These are phyloP conservation scores for Plasmodium inui DNA, from an alignment of 169 alveolate species.

Conservation along the genomic window DNA sequence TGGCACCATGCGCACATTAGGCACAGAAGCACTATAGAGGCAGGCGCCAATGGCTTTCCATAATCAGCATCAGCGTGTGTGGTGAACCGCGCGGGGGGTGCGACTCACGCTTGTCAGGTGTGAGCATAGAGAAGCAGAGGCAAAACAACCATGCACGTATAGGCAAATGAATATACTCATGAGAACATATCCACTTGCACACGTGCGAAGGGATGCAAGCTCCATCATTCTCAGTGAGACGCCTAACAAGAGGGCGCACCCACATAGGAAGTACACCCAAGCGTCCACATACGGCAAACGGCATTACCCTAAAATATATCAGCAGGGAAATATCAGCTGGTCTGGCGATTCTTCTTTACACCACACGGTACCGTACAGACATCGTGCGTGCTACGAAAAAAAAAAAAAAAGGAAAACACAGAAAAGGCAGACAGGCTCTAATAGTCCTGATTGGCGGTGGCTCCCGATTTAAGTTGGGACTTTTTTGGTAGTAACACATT, in stretches of 20 bases:
- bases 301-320: not conserved
- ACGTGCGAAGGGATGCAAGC: not conserved
- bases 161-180: not conserved
- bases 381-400: not conserved
- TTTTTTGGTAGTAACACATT: conserved; percentile 96
- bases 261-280: too few relatives aligned
- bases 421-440: not conserved
- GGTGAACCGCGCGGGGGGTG: not conserved
- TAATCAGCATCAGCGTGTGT: not conserved
- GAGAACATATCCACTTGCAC: not conserved
- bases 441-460: conserved; percentile 56
- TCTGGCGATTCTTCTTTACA: not conserved
- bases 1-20: not conserved
- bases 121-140: not conserved
- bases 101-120: not conserved
- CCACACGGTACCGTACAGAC: not conserved
- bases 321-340: not conserved
- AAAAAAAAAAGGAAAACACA: not conserved
- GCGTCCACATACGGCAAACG: not conserved
- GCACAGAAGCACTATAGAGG: not conserved
- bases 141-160: not conserved
- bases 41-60: not conserved
- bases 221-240: not conserved
- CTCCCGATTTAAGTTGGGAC: conserved; percentile 64
- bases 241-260: not conserved